Percentiles rank a stretch among this genome's conserved stretches.
These are phyloP conservation scores for Triticum aestivum DNA, from an alignment of 176 grass and related monocot genomes.

Conservation along the genomic window IWGSC_CS_RefSeq_v2.1 NC_057811.1:371097019-371097518, in stretches of 20 bases:
- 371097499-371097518: conserved; percentile 19
- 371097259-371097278: conserved; percentile 30
- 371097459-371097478: conserved; percentile 23
- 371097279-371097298: conserved; percentile 40
- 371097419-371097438: conserved; percentile 40
- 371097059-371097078: conserved; percentile 44
- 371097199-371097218: conserved; percentile 38
- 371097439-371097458: conserved; percentile 37
- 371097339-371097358: conserved; percentile 52
- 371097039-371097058: conserved; percentile 30
- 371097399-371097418: conserved; percentile 54
- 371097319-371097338: conserved; percentile 40
- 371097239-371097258: conserved; percentile 17
- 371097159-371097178: conserved; percentile 35
- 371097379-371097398: conserved; percentile 60
- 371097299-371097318: conserved; percentile 43
- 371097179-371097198: conserved; percentile 48
- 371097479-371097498: conserved; percentile 25
- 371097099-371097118: conserved; percentile 51
- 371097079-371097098: conserved; percentile 45
- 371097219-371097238: conserved; percentile 44
- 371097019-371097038: conserved; percentile 25
- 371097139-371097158: conserved; percentile 13
- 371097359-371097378: conserved; percentile 45
- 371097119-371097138: conserved; percentile 18